phyloP scores from a whole-genome alignment of 176 grass and related monocot species.

The Bromus sterilis region DNA sequence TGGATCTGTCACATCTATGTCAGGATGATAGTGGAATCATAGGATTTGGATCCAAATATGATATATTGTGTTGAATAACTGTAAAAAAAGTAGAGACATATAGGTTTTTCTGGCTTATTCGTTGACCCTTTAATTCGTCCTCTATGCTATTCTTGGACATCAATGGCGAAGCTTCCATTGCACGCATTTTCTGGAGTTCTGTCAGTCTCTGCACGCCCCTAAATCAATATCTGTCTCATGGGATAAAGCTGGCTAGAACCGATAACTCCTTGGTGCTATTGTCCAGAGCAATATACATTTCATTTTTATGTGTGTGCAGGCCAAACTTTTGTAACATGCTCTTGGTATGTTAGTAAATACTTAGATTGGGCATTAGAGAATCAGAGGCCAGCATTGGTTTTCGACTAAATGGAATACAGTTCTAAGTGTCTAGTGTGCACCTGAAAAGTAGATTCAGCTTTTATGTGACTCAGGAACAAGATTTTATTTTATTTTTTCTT shows the following conservation, averaged over 20 bases:
- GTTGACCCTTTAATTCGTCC: background rate
- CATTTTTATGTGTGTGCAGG: background rate
- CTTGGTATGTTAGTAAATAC: background rate
- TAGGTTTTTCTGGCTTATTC: background rate
- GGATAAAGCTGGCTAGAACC: background rate
- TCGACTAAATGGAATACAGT: background rate
- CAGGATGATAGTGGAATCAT: background rate
- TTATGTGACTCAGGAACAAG: background rate
- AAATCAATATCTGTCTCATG: background rate
- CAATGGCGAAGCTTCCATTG: background rate
- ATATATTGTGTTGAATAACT: no score
- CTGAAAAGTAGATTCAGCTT: background rate
- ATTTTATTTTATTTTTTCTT: background rate
- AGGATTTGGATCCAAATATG: background rate
- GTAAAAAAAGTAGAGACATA: background rate
- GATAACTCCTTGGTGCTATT: background rate
- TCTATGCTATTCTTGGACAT: background rate
- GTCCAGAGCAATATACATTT: background rate
- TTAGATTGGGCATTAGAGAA: background rate
- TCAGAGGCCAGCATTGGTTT: background rate
- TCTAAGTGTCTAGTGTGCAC: background rate
- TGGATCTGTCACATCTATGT: slow-evolving; percentile 10
- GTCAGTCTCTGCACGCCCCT: background rate
- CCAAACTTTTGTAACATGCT: background rate
- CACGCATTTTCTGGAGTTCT: background rate